These are phyloP conservation scores for Lenwebbia sp. DNA, from an alignment of 345 rosid genomes.

Conservation along the genomic window DNA sequence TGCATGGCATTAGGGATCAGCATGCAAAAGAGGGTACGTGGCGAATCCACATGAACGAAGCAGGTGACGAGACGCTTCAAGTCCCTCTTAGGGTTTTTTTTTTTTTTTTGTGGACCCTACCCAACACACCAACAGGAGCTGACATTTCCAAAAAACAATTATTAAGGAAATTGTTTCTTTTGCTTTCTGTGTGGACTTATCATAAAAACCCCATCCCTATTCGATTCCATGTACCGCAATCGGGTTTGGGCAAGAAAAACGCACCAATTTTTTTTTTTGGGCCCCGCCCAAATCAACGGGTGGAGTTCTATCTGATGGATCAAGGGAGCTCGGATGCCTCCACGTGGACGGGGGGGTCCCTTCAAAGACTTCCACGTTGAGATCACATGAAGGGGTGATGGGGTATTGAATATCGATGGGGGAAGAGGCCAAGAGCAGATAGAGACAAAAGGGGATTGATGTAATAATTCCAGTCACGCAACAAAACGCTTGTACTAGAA, in stretches of 20 bases:
- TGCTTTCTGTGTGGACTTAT: no score
- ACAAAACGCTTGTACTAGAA: not conserved
- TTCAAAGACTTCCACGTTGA: not conserved
- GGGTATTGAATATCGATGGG: not conserved
- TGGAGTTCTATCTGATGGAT: not conserved
- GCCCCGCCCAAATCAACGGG: not conserved
- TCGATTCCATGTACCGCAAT: not conserved
- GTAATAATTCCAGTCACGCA: not conserved
- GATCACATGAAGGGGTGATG: not conserved
- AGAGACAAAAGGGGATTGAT: not conserved
- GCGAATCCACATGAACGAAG: slow-evolving; percentile 7
- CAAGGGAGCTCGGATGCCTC: not conserved
- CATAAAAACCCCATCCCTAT: no score
- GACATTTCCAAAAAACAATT: not conserved
- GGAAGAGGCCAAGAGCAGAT: not conserved
- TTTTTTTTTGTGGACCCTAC: not conserved
- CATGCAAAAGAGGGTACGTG: slow-evolving; percentile 48
- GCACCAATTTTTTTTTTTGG: not conserved
- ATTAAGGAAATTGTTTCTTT: no score
- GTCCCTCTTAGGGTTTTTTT: not conserved
- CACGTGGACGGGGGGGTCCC: not conserved
- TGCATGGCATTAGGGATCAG: slow-evolving; percentile 19
- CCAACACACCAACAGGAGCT: not conserved
- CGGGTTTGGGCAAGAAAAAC: not conserved
- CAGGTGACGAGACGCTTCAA: not conserved